phyloP scores from a whole-genome alignment of 306 rosid genomes.

The Erythrophleum fordii region DNA sequence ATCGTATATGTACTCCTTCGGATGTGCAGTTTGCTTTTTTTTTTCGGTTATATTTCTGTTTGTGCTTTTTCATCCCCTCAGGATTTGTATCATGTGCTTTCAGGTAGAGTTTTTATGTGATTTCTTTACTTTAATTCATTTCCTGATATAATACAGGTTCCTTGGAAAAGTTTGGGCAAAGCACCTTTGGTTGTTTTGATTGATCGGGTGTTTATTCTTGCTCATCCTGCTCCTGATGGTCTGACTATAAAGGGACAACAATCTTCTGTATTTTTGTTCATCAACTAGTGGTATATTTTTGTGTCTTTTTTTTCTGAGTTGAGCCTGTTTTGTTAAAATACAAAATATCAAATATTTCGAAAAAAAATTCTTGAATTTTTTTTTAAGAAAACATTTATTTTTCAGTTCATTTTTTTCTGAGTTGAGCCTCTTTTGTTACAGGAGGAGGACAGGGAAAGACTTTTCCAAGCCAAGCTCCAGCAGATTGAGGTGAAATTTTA shows the following conservation, averaged over 20 bases:
- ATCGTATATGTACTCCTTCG: conserved; percentile 15
- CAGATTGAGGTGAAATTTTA: conserved; percentile 80
- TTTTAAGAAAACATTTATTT: too few species aligned
- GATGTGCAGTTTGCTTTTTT: conserved; percentile 12
- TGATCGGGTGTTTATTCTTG: conserved; percentile 90
- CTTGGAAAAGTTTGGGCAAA: conserved; percentile 99
- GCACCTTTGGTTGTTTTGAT: conserved; percentile 91
- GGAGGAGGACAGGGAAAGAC: conserved; percentile 89
- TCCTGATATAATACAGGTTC: conserved; percentile 62
- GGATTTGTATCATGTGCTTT: conserved; percentile 32
- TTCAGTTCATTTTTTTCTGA: conserved; percentile 32
- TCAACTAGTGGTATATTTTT: conserved; percentile 1
- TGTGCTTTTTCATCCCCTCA: neutral
- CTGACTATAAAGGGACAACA: conserved; percentile 59
- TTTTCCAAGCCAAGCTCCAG: conserved; percentile 87
- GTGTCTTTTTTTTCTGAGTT: conserved; percentile 31
- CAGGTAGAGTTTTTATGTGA: conserved; percentile 15
- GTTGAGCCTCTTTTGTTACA: conserved; percentile 34
- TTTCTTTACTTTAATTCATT: neutral
- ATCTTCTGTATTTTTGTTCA: conserved; percentile 23
- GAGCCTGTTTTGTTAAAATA: conserved; percentile 11
- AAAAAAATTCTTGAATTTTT: too few species aligned
- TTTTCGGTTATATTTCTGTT: neutral
- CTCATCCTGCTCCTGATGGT: conserved; percentile 78
- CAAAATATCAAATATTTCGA: too few species aligned